Evolutionary conservation across 164 flowering plant species (phyloP).

Genomic region (Cinnamomum chago): DNA sequence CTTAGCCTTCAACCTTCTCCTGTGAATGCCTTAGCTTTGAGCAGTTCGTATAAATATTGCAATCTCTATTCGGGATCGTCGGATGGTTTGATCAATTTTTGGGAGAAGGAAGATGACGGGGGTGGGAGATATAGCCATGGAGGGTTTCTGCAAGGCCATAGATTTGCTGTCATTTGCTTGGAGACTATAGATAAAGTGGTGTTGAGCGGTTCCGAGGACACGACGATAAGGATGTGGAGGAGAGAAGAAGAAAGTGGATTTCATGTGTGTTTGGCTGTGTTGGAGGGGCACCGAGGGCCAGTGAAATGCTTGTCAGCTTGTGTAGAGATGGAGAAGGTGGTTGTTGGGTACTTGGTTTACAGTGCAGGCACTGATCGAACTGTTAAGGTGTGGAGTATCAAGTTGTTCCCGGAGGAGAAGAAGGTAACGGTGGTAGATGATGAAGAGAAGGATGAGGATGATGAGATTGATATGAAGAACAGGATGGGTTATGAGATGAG

Average conservation of each 20-base stretch:
- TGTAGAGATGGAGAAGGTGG: slow-evolving; percentile 31
- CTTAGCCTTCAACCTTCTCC: slow-evolving; percentile 41
- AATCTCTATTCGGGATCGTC: slow-evolving; percentile 42
- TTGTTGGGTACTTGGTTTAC: slow-evolving; percentile 32
- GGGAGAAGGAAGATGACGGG: slow-evolving; percentile 33
- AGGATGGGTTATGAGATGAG: slow-evolving; percentile 25
- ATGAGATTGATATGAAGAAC: not conserved
- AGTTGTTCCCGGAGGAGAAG: slow-evolving; percentile 23
- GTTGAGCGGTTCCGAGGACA: slow-evolving; percentile 48
- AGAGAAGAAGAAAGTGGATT: slow-evolving; percentile 33
- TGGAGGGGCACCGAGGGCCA: slow-evolving; percentile 50
- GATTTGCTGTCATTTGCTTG: slow-evolving; percentile 37
- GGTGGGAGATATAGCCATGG: slow-evolving; percentile 32
- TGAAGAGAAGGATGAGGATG: slow-evolving; percentile 11
- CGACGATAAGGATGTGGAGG: slow-evolving; percentile 46
- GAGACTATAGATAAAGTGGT: slow-evolving; percentile 26
- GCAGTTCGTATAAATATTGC: slow-evolving; percentile 5
- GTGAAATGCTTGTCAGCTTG: slow-evolving; percentile 41
- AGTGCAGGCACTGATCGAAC: slow-evolving; percentile 45
- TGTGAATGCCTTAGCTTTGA: slow-evolving; percentile 33
- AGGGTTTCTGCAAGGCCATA: slow-evolving; percentile 38
- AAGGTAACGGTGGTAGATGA: not conserved
- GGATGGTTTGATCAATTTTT: slow-evolving; percentile 35
- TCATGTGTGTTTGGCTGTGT: slow-evolving; percentile 35
- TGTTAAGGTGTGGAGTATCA: slow-evolving; percentile 48